These are phyloP conservation scores for Alternaria postmessia DNA, from an alignment of 2,329 filamentous ascomycete species.

Conservation along the genomic window DNA sequence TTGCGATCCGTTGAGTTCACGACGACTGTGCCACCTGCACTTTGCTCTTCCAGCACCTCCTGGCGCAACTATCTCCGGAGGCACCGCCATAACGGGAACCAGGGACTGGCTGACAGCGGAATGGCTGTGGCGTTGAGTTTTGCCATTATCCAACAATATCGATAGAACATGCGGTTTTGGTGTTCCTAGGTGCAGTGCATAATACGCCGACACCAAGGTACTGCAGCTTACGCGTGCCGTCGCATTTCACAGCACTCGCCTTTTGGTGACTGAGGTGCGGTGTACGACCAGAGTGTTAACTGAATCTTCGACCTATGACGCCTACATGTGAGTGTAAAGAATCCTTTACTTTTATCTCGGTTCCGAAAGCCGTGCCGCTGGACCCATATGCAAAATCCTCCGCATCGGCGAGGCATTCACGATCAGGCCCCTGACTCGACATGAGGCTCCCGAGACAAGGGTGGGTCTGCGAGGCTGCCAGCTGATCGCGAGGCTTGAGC, in stretches of 20 bases:
- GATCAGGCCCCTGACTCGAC: not conserved
- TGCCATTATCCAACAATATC: not conserved
- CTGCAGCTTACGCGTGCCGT: not conserved
- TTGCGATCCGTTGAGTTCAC: not conserved
- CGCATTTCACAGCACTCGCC: not conserved
- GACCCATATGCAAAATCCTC: not conserved
- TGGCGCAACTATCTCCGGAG: not conserved
- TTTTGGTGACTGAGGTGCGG: not conserved
- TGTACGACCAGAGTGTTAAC: not conserved
- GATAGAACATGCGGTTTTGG: not conserved
- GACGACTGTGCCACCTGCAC: not conserved
- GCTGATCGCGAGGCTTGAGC: not conserved
- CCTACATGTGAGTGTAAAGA: not conserved
- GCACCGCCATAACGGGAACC: not conserved
- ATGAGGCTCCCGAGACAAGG: not conserved
- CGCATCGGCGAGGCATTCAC: not conserved
- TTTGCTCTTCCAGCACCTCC: not conserved
- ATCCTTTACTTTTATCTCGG: not conserved
- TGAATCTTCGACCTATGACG: not conserved
- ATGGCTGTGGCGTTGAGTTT: not conserved
- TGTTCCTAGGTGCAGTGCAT: not conserved
- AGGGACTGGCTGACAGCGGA: not conserved
- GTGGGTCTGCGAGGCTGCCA: not conserved
- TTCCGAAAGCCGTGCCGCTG: constrained; percentile 3
- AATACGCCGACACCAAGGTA: not conserved